Evolutionary conservation across 768 basidiomycete species (phyloP), one percentile per base, ranked within the genome.

Genomic region (Hypsizygus marmoreus): DNA sequence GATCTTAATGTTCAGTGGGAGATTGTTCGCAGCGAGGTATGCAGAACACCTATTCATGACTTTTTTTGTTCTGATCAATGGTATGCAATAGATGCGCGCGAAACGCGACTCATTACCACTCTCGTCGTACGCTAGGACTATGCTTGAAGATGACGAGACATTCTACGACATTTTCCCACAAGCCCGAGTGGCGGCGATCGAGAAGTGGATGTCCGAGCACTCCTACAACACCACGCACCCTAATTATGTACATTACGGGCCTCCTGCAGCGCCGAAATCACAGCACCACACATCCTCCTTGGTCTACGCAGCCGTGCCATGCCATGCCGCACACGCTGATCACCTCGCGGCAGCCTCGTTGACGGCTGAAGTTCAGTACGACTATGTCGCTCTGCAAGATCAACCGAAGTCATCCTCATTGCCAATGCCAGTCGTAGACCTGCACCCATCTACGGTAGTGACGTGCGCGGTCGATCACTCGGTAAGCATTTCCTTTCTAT

Each of bases 141-240:
- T 50, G 49, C 42, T 59, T 17, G 49, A 57, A 35, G 45, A 52
- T 24, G 58, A 59, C 17, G 51, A 53, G 5, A 26, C 36, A 1
- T 57, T 54, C 41, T 59, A 57, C 40, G 49, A 47, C 25, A 49
- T 50, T 13, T 59, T 59, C 17, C 58, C 51, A 2, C 33, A 41
- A 16, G 58, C 58, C 9, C 36, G 44, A 23, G 36, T 39, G 26
- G 40, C 50, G 3, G 55, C 55, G 16, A 56, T 54, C 31, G 43
- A 49, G 20, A 24, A 33, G 16, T 59, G 55, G 58, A 36, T 43
- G 1, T 16, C 20, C 1, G 30, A 49, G 13, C 25, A 48, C 16
- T 31, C 36, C 23, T n/a, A n/a, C n/a, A n/a, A 31, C 17, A 31
- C 38, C 22, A 29, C 22, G 4, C 20, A 10, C 29, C 34, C 34